Evolutionary conservation across 1,284 basidiomycete species (phyloP), one percentile per base, ranked within the genome.

Genomic region (Ustilago cynodontis): DNA sequence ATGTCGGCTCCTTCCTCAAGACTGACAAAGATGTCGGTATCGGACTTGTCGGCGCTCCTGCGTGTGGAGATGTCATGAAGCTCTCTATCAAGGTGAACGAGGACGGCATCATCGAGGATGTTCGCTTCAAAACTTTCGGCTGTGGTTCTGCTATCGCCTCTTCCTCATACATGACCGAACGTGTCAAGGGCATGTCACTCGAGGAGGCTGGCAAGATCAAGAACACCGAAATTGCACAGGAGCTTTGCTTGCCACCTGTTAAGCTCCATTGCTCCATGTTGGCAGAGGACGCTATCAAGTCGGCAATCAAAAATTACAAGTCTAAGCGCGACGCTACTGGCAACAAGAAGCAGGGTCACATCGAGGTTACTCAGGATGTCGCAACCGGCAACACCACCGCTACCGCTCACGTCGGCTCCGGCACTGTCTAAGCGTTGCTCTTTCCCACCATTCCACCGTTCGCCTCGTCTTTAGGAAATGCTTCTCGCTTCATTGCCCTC

Each of bases 141-240:
- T 96, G 94, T 86, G 94, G 97, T 65, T 96, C 94, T 73, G 97
- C 96, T 77, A 99, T 99, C 76, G 97, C 97, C 1, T 96, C 94
- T 3, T 86, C 84, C 1, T 82, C 80, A n/a, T 85, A 83, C 73
- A 84, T 86, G 84, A 99, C 96, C 20, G 96, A 99, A 88, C 92
- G 95, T 58, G 95, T 99, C 79, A 97, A 93, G 88, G 97, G 97
- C 26, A 89, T 99, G 80, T 92, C 92, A 18, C 88, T 99, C 63
- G 95, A 98, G 65, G 93, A 96, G 78, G 97, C 97, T 14, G 94
- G 93, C 65, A 91, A 92, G 85, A 98, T 99, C 85, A 97, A 95
- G 88, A 99, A 99, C 89, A 99, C 96, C 9, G 97, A 99, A 87
- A 99, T 99, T 85, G 97, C 97, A 10, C 95, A 98, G 88, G 95